These are phyloP conservation scores for Eremochloa ophiuroides DNA, from an alignment of 176 grass and related monocot genomes.

Conservation along the genomic window DNA sequence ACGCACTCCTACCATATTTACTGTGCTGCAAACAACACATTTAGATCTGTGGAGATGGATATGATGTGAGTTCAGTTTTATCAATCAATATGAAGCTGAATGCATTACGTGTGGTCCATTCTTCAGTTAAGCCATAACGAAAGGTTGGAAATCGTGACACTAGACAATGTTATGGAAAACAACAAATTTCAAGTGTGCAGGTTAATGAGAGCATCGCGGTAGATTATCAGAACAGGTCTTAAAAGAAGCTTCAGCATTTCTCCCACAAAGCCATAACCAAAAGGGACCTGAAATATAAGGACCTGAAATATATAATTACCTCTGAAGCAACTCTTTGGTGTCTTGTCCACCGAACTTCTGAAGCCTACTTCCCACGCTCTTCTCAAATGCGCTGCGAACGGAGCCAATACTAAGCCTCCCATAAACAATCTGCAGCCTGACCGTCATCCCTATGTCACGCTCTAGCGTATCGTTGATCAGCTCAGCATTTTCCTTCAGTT, in stretches of 20 bases:
- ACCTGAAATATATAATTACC: slow-evolving; percentile 43
- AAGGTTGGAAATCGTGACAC: not conserved
- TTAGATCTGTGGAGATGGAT: not conserved
- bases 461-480: slow-evolving; percentile 57
- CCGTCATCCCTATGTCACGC: slow-evolving; percentile 63
- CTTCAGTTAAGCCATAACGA: not conserved
- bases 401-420: slow-evolving; percentile 63
- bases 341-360: slow-evolving; percentile 65
- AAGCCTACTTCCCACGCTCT: slow-evolving; percentile 72
- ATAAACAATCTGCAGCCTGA: slow-evolving; percentile 89
- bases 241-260: not conserved
- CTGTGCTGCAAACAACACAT: not conserved
- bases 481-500: slow-evolving; percentile 52
- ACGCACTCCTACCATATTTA: not conserved
- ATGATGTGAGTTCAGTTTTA: not conserved
- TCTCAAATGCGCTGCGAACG: slow-evolving; percentile 68
- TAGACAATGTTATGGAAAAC: not conserved
- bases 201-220: not conserved
- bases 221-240: not conserved
- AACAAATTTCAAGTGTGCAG: not conserved
- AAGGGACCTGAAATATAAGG: slow-evolving; percentile 16
- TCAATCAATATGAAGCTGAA: not conserved
- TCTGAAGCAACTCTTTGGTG: slow-evolving; percentile 75
- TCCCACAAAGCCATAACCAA: not conserved
- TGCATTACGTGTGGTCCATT: not conserved